Evolutionary conservation across 164 flowering plant genomes (phyloP).

Genomic region (Vitis cinerea): DNA sequence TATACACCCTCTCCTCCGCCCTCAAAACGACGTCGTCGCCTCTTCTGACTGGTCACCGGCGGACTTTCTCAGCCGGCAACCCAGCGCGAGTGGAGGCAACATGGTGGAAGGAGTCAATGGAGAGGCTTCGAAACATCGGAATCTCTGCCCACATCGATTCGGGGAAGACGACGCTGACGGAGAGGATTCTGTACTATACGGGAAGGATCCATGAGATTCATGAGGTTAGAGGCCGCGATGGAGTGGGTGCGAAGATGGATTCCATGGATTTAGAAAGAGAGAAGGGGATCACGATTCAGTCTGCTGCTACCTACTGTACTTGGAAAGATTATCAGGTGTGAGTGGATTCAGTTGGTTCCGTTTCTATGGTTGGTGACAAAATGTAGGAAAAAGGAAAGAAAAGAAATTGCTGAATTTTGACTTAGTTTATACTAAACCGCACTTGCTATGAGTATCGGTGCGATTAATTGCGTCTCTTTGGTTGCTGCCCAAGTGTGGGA

Average conservation of each 20-base stretch:
- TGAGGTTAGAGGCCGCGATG: conserved; percentile 93
- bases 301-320: conserved; percentile 96
- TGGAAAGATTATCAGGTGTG: conserved; percentile 91
- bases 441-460: too few species aligned
- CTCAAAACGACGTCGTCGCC: conserved; percentile 11
- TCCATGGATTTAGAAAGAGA: conserved; percentile 99
- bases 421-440: too few species aligned
- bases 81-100: conserved; percentile 57
- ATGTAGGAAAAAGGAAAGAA: too few species aligned
- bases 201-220: conserved; percentile 96
- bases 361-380: too few species aligned
- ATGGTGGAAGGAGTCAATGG: conserved; percentile 86
- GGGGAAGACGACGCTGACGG: conserved; percentile 95
- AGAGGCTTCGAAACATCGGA: conserved; percentile 82
- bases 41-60: conserved; percentile 29
- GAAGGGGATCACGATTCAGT: conserved; percentile 96
- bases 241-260: conserved; percentile 99
- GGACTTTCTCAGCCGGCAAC: conserved; percentile 50
- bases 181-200: conserved; percentile 80
- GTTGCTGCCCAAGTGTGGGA: not conserved
- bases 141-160: conserved; percentile 98
- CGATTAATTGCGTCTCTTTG: not conserved
- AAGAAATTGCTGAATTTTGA: too few species aligned
- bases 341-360: not conserved
- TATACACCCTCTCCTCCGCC: conserved; percentile 41